These are phyloP conservation scores for Fraxinus angustifolia DNA, from an alignment of 305 asterid species.

Conservation along the genomic window DNA sequence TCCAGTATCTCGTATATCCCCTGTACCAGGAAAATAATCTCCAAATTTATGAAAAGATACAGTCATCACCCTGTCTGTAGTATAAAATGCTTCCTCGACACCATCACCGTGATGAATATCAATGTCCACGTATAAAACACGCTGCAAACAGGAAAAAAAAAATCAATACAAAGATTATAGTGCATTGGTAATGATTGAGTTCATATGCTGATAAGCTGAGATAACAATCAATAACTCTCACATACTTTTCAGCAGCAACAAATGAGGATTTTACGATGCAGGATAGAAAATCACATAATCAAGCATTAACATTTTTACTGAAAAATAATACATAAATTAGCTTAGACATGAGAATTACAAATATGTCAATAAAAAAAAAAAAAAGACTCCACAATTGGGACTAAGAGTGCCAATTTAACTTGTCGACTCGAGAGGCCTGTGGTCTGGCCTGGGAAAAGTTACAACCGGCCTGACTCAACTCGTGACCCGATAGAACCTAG, in stretches of 20 bases:
- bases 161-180: constrained; percentile 6
- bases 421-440: no score
- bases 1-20: constrained; percentile 58
- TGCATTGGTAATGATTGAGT: neutral
- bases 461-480: no score
- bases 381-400: no score
- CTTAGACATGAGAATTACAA: neutral
- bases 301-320: neutral
- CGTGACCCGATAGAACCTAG: no score
- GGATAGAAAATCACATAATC: neutral
- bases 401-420: no score
- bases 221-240: neutral
- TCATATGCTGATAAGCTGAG: constrained; percentile 5
- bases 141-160: constrained; percentile 34
- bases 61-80: constrained; percentile 65
- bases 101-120: constrained; percentile 70
- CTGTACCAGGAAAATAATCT: constrained; percentile 66
- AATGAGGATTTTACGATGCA: neutral
- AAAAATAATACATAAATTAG: neutral
- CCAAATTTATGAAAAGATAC: constrained; percentile 65
- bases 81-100: constrained; percentile 66
- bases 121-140: constrained; percentile 59
- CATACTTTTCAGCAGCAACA: neutral
- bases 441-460: no score
- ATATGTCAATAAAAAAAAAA: neutral